Evolutionary conservation across 352 stramenopile genomes (phyloP), one percentile per base, ranked within the genome.

Genomic region (Phytophthora tubulina): DNA sequence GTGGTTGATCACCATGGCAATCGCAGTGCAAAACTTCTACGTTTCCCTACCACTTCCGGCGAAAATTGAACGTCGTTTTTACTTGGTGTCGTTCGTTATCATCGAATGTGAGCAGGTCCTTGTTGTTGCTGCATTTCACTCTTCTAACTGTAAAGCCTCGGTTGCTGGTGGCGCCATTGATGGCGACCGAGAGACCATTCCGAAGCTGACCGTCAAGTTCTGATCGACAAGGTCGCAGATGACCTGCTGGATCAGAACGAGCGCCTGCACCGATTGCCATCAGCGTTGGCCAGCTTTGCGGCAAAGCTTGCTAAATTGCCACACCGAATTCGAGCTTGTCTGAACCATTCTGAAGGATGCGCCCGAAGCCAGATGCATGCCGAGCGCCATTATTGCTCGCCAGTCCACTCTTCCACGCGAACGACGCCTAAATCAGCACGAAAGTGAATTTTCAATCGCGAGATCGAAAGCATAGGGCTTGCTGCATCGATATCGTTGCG

Each of bases 391-490:
- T 27, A 27, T 27, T 27, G 21, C 21, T 27, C 21, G 21, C 21
- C 21, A 27, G 21, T 27, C 21, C 1, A 27, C 21, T 27, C 21
- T 27, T 27, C 21, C 21, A 27, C 38, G 39, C 11, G 15, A 50
- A 41, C 2, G 44, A 65, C 33, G 13, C 11, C 45, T 13, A 55
- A 41, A 15, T 15, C 32, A 11, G 17, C 45, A 66, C 44, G 53
- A 57, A 64, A 64, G 33, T 17, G 35, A 64, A 70, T 52, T 70
- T 64, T 70, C 27, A 42, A 70, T 54, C 49, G 49, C 39, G 48
- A 7, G 8, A 57, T 60, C n/a, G 56, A 36, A 42, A 32, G n/a
- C 39, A 21, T 27, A 48, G 50, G 36, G 27, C 30, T 49, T 21
- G 10, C 2, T 50, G 41, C 3, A 54, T 49, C n/a, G 11, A 15